Evolutionary conservation across 1,284 basidiomycete species (phyloP), one percentile per base, ranked within the genome.

Genomic region (Hemileia vastatrix): DNA sequence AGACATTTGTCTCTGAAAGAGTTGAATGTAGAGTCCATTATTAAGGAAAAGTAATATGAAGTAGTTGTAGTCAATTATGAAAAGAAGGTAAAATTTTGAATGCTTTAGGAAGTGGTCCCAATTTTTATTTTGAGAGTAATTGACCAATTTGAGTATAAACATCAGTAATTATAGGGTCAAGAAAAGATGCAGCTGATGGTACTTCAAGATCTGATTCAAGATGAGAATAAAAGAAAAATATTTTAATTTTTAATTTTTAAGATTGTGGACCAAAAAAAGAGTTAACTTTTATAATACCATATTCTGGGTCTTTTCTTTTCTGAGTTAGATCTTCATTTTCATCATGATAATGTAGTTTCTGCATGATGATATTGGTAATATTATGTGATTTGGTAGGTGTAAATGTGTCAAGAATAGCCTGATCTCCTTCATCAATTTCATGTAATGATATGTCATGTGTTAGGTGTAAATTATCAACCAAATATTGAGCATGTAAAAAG

Each of bases 51-150:
- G 94, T 98, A 57, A 98, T 82, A 27, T 93, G 90, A 55, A 98
- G 83, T 66, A 98, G 86, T 56, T 91, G 87, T 6, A 93, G 92
- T 94, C 94, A 98, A 67, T 89, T 86, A 4, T 90, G 89, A 23
- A 97, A 83, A 4, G 93, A 89, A 3, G 95, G 95, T 33, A 98
- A 87, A 64, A 98, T 90, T 80, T 98, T 98, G 84, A 98, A 94
- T 1, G 92, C 83, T 79, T 98, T 98, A 19, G 94, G 94, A 0
- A 98, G 81, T 1, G 91, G 87, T 1, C 94, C 94, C 6, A 92
- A 94, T 72, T 90, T 92, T 81, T 98, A 96, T 58, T 86, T 85
- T 49, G 84, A 86, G 36, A 98, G 82, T 66, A 94, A 85, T 67
- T 83, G 80, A 32, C 91, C 94, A 59, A 95, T 84, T 80, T n/a